Base-by-base conservation (phyloP, 805 yeast genomes). In the Metschnikowia noctiluminum region DNA sequence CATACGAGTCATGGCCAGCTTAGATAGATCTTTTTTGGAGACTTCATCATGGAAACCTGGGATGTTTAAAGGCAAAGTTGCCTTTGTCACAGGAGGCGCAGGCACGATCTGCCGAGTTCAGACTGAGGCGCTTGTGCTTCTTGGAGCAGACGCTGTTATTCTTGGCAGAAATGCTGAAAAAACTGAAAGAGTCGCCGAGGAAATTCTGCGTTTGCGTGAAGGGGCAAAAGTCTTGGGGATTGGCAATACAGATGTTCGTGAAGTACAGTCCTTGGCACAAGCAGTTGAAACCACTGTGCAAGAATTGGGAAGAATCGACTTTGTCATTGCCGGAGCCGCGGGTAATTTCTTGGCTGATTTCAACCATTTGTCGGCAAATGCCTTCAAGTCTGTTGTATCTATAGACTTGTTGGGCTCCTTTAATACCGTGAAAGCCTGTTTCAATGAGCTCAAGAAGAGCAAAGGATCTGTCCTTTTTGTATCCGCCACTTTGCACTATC, bases 261-360 rank as follows among this genome's bases (percentile, higher is more conserved):
- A 56, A 7, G 67, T 63, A 37, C 42, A 51, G 37, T 56, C 62
- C 12, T 31, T 63, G 4, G 63, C 52, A 14, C 38, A 49, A 46
- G 67, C 66, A 2, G 67, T 58, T 34, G 60, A 56, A 21, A 45
- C 45, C 26, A 58, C 65, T 7, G 64, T 63, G 16, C 50, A 42
- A 10, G 70, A 63, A 49, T 63, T 72, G 42, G 76, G 77, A 6
- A 59, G 74, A 50, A 72, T 73, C 35, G 77, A 73, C 55, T 71
- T 52, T 49, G 73, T 73, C 10, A 72, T 73, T 55, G 75, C 76
- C 10, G 77, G 77, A 6, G 75, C 76, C 3, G 77, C 76, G 0
- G 76, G 76, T 7, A 71, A 71, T 57, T 72, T 70, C 49, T 59
- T 72, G 41, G 53, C 66, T 40, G 77, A 72, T 56, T 73, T 70